Evolutionary conservation across 345 rosid species (phyloP).

Genomic region (Odontarrhena argentea): DNA sequence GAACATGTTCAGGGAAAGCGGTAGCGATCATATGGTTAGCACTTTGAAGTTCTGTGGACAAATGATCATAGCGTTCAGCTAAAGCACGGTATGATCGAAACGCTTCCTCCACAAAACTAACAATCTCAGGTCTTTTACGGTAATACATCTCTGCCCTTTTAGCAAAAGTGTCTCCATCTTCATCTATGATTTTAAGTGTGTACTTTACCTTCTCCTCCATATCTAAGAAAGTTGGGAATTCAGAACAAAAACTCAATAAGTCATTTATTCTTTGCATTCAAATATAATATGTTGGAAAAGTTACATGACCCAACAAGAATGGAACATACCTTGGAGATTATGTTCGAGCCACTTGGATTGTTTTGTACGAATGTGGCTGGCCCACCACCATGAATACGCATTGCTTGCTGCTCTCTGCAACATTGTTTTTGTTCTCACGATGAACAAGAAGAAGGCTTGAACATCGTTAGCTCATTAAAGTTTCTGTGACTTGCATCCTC

Average conservation of each 20-base stretch:
- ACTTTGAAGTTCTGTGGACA: constrained; percentile 71
- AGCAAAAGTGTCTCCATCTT: constrained; percentile 73
- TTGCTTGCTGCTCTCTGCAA: constrained; percentile 75
- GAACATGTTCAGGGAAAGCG: constrained; percentile 73
- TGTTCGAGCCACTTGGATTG: constrained; percentile 87
- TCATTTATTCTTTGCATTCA: constrained; percentile 4
- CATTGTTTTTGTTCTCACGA: constrained; percentile 40
- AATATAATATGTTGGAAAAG: constrained; percentile 7
- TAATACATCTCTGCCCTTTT: constrained; percentile 77
- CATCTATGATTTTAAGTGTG: constrained; percentile 64
- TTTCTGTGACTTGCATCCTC: constrained; percentile 3
- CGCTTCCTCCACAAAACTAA: constrained; percentile 64
- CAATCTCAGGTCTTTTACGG: constrained; percentile 73
- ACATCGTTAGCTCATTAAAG: neutral
- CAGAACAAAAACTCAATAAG: constrained; percentile 4
- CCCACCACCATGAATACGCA: no score
- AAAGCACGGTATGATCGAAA: constrained; percentile 71
- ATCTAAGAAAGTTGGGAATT: constrained; percentile 47
- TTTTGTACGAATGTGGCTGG: constrained; percentile 68
- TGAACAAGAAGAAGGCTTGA: neutral
- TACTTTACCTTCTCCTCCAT: constrained; percentile 65
- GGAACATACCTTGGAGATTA: constrained; percentile 62
- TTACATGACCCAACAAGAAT: constrained; percentile 7
- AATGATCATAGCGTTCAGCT: constrained; percentile 70
- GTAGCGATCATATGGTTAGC: constrained; percentile 77